phyloP scores from a whole-genome alignment of 106 monocot genomes.

The Ottelia alismoides region DNA sequence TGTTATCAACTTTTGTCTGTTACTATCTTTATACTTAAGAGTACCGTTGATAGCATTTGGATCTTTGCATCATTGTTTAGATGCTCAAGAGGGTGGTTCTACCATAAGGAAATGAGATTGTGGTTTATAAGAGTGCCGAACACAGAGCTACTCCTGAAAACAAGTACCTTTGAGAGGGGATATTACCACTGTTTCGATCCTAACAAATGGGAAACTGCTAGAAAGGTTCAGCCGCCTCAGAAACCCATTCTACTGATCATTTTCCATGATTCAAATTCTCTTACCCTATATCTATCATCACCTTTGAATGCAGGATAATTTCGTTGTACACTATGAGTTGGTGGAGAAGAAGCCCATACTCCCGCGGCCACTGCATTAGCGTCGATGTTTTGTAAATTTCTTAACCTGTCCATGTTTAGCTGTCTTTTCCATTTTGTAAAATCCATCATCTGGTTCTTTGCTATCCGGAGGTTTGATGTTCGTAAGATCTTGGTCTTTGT shows the following conservation, averaged over 20 bases:
- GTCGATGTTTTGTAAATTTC: too few relatives aligned
- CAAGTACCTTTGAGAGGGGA: conserved; percentile 57
- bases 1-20: too few relatives aligned
- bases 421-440: too few relatives aligned
- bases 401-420: too few relatives aligned
- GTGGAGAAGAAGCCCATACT: conserved; percentile 61
- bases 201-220: conserved; percentile 45
- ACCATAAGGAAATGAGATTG: conserved; percentile 46
- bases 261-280: background rate
- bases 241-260: background rate
- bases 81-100: conserved; percentile 52
- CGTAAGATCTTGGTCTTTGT: too few relatives aligned
- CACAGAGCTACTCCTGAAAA: conserved; percentile 56
- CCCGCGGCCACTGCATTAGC: too few relatives aligned
- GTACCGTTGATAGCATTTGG: too few relatives aligned
- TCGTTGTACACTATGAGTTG: conserved; percentile 49
- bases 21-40: too few relatives aligned
- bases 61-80: background rate
- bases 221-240: conserved; percentile 32
- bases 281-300: background rate
- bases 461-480: too few relatives aligned
- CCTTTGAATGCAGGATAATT: conserved; percentile 51
- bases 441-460: too few relatives aligned
- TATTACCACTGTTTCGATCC: conserved; percentile 62
- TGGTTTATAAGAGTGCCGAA: conserved; percentile 66